These are phyloP conservation scores for Cyclotella cryptica DNA, from an alignment of 108 stramenopile genomes.

Conservation along the genomic window DNA sequence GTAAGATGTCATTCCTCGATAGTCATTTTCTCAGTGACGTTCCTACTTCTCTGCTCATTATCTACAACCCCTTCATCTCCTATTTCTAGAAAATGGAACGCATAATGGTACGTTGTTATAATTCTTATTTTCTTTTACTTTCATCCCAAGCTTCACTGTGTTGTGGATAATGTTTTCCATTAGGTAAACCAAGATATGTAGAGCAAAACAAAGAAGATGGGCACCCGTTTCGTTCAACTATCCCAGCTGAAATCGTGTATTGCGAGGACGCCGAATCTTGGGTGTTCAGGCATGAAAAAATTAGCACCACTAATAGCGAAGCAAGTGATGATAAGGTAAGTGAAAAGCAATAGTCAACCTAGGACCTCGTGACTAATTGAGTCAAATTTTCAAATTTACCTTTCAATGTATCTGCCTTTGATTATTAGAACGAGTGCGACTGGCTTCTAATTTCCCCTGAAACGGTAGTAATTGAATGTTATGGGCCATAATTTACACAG, in stretches of 20 bases:
- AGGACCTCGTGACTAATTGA: background rate
- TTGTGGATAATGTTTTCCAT: background rate
- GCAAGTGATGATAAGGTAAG: background rate
- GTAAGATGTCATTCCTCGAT: background rate
- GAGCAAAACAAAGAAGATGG: constrained; percentile 42
- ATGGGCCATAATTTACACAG: background rate
- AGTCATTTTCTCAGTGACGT: background rate
- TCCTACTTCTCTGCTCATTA: background rate
- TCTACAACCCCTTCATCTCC: no score
- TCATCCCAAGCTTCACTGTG: background rate
- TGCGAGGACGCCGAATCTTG: constrained; percentile 22
- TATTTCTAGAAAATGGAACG: background rate
- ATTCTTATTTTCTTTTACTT: background rate
- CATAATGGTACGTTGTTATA: background rate
- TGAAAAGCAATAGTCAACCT: background rate
- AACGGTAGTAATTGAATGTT: background rate
- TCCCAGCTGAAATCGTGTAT: constrained; percentile 37
- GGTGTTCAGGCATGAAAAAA: constrained; percentile 1
- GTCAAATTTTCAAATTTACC: no score
- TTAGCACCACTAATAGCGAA: background rate
- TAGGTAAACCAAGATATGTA: constrained; percentile 19
- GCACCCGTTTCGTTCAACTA: background rate
- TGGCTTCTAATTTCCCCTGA: constrained; percentile 4
- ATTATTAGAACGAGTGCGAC: background rate
- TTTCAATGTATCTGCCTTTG: no score